These are phyloP conservation scores for Kwoniella shivajii DNA, from an alignment of 1,284 basidiomycete genomes.

Conservation along the genomic window DNA sequence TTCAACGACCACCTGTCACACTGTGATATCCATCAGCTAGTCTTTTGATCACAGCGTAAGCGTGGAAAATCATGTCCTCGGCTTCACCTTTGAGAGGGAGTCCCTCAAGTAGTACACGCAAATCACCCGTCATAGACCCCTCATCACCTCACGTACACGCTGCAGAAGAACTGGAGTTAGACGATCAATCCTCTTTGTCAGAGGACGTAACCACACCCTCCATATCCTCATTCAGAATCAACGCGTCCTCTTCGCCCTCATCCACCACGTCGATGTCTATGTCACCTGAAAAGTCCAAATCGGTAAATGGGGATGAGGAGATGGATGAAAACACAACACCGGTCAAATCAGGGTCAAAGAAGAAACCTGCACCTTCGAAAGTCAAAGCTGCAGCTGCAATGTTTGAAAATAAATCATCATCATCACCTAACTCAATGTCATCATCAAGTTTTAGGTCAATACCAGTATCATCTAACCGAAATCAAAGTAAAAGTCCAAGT, in stretches of 20 bases:
- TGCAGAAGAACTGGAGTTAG: slow-evolving; percentile 32
- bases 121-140: slow-evolving; percentile 14
- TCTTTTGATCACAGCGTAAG: too few species aligned
- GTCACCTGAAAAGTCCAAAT: neutral
- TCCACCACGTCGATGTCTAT: neutral
- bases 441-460: slow-evolving; percentile 25
- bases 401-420: slow-evolving; percentile 20
- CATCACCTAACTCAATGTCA: neutral
- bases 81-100: neutral
- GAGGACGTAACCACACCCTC: slow-evolving; percentile 2
- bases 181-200: slow-evolving; percentile 8
- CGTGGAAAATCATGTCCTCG: neutral
- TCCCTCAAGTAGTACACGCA: neutral
- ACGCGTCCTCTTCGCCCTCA: too few species aligned
- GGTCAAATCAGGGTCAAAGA: neutral
- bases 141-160: slow-evolving; percentile 22
- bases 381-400: slow-evolving; percentile 36
- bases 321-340: neutral
- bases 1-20: too few species aligned
- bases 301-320: too few species aligned
- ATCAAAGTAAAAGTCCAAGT: slow-evolving; percentile 1
- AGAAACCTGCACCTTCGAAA: slow-evolving; percentile 8
- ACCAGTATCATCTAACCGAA: slow-evolving; percentile 8
- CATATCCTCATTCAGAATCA: slow-evolving; percentile 1
- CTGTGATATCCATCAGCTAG: too few species aligned